Evolutionary conservation across 2,329 filamentous ascomycete genomes (phyloP).

Genomic region (Bertia moriformis): DNA sequence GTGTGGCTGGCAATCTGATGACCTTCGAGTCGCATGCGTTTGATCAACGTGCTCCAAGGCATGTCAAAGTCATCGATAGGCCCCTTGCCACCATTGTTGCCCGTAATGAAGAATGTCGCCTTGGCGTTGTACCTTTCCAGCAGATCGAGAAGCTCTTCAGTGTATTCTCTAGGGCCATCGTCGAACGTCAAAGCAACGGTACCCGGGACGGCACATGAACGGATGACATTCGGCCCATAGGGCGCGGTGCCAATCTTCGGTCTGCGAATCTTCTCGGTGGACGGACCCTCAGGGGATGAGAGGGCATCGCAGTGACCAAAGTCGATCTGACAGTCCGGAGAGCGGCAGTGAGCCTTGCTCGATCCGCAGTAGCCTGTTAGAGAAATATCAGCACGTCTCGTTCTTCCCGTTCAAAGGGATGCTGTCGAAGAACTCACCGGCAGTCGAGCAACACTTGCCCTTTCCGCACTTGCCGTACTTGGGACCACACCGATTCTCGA

Average conservation of each 20-base stretch:
- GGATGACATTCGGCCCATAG: conserved; percentile 42
- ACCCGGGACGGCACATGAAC: conserved; percentile 36
- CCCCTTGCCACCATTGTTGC: conserved; percentile 39
- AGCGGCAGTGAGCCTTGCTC: conserved; percentile 27
- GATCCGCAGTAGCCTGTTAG: background rate
- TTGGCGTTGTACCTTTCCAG: conserved; percentile 43
- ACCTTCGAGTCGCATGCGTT: conserved; percentile 34
- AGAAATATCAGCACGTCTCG: too few relatives aligned
- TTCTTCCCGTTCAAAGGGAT: background rate
- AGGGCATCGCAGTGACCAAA: conserved; percentile 51
- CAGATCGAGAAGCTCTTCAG: conserved; percentile 43
- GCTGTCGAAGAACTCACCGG: background rate
- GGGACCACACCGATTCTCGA: background rate
- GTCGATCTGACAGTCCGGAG: conserved; percentile 45
- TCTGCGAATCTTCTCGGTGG: conserved; percentile 35
- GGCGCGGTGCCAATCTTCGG: conserved; percentile 34
- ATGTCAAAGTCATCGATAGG: conserved; percentile 33
- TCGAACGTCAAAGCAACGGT: conserved; percentile 54
- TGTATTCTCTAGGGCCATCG: conserved; percentile 50
- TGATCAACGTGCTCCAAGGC: conserved; percentile 31
- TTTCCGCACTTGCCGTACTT: background rate
- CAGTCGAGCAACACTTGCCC: background rate
- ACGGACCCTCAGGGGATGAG: conserved; percentile 31
- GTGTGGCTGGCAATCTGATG: conserved; percentile 48
- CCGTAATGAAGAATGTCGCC: conserved; percentile 55